Base-by-base conservation (phyloP, 257 asterid genomes). In the Linderniella brevidens region DNA sequence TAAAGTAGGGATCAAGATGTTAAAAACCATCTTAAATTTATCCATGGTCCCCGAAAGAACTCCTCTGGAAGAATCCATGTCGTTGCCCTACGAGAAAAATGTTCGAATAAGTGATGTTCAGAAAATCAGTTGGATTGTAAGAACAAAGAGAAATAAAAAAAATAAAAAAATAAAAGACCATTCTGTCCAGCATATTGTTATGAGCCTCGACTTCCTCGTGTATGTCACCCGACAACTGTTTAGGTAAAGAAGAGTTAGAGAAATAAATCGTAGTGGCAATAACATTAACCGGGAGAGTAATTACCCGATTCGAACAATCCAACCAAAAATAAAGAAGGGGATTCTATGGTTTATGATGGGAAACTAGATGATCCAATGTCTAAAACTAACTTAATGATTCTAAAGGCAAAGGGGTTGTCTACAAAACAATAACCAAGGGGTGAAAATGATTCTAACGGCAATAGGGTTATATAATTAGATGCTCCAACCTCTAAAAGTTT, bases 1-100 rank as follows among this genome's bases (percentile, higher is more conserved):
- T 13, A 9, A 13, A 39, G 43, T 39, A 39, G 43, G 15, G 43
- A 1, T 13, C 5, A 3, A 25, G 64, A 44, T 52, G 20, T 17
- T 37, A 44, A 45, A 12, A 72, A 87, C 97, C 95, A 55, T 83
- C 80, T 80, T 87, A 59, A 87, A 83, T 67, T 80, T 87, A 63
- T 87, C 97, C 95, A 87, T 78, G 41, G 97, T 83, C 64, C 97
- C 95, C 11, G 95, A 73, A 39, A 87, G 53, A 52, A 87, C 69
- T 53, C 95, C 97, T 62, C 97, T 78, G 12, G 97, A 87, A 60
- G 92, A 56, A 72, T 87, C 97, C 97, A 87, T 83, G 62, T 82
- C 95, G 44, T 83, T 83, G 9, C 93, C 95, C 97, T 87, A 53
- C 37, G 58, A 15, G 43, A 49, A 14, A 57, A 50, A 43, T 35